A percentile compares a stretch with the other conserved stretches of the same genome.
phyloP scores from a whole-genome alignment of 148 eudicot species.

The Vaccinium darrowii region DNA sequence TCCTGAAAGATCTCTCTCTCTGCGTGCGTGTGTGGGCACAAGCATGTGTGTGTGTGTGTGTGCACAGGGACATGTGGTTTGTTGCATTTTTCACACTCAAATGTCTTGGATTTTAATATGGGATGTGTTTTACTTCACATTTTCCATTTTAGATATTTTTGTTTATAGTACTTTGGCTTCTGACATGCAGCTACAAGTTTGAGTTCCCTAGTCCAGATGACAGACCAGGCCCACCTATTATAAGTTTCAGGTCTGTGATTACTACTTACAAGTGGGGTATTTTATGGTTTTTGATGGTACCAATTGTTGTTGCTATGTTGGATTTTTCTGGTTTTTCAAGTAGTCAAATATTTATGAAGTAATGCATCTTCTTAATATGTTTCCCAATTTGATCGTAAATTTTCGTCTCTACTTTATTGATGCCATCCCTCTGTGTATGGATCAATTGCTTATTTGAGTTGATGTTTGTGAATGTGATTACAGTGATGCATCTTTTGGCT shows the following conservation, averaged over 20 bases:
- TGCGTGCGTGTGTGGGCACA: neutral
- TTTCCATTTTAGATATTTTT: constrained; percentile 8
- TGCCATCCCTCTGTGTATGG: neutral
- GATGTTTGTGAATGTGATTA: constrained; percentile 24
- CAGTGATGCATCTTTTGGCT: constrained; percentile 99
- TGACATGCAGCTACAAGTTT: constrained; percentile 84
- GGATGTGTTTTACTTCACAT: neutral
- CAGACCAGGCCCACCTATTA: constrained; percentile 94
- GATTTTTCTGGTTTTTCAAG: neutral
- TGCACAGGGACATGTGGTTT: neutral
- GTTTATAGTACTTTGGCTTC: constrained; percentile 15
- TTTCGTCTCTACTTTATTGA: neutral
- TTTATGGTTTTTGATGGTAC: neutral
- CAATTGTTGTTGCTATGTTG: neutral
- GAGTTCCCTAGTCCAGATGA: constrained; percentile 99
- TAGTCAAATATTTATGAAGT: neutral
- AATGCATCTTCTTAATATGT: neutral
- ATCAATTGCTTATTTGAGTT: constrained; percentile 6
- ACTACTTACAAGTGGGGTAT: neutral
- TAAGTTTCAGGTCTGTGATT: constrained; percentile 83
- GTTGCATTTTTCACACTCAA: neutral
- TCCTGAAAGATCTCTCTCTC: constrained; percentile 8
- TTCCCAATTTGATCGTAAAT: neutral
- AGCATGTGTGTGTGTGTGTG: neutral
- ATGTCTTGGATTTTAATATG: neutral